phyloP scores from a whole-genome alignment of 2,329 filamentous ascomycete genomes.

The Aspergillus neotritici region DNA sequence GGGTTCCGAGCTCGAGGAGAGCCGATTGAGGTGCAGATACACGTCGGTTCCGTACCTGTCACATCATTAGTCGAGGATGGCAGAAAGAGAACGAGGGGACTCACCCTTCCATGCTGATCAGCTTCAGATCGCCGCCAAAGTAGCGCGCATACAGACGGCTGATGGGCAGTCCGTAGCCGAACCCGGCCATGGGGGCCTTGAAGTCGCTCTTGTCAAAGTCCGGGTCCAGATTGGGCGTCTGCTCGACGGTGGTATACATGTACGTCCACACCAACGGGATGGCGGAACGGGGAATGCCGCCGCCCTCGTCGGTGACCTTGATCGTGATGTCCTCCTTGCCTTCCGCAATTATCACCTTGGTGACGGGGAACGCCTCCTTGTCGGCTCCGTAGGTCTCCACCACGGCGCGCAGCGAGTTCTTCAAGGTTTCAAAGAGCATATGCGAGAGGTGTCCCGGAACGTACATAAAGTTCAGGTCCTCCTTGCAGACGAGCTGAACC shows the following conservation, averaged over 20 bases:
- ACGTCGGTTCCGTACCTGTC: constrained; percentile 95
- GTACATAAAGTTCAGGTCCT: constrained; percentile 97
- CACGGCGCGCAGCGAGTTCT: constrained; percentile 94
- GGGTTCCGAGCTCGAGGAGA: constrained; percentile 92
- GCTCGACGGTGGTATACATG: constrained; percentile 98
- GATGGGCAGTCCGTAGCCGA: constrained; percentile 95
- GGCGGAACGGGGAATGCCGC: constrained; percentile 84
- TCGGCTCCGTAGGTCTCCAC: constrained; percentile 93
- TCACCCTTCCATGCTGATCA: constrained; percentile 99
- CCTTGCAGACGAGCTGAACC: constrained; percentile 91
- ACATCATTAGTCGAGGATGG: constrained; percentile 10
- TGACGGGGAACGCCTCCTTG: constrained; percentile 92
- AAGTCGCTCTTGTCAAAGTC: constrained; percentile 99
- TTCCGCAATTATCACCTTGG: constrained; percentile 95
- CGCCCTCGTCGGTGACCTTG: constrained; percentile 95
- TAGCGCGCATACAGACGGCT: constrained; percentile 91
- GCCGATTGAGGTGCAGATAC: constrained; percentile 92
- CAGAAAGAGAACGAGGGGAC: constrained; percentile 27
- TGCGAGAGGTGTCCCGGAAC: constrained; percentile 97
- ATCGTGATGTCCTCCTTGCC: constrained; percentile 98
- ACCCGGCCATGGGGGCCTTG: constrained; percentile 98
- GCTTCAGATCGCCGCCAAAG: constrained; percentile 92
- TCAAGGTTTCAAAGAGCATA: constrained; percentile 98
- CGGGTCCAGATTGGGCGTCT: constrained; percentile 88
- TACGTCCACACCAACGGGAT: constrained; percentile 99